Percentiles rank a stretch among this genome's conserved stretches.
These are phyloP conservation scores for Aspergillus sp. DNA, from an alignment of 2,329 filamentous ascomycete species.

Conservation along the genomic window DNA sequence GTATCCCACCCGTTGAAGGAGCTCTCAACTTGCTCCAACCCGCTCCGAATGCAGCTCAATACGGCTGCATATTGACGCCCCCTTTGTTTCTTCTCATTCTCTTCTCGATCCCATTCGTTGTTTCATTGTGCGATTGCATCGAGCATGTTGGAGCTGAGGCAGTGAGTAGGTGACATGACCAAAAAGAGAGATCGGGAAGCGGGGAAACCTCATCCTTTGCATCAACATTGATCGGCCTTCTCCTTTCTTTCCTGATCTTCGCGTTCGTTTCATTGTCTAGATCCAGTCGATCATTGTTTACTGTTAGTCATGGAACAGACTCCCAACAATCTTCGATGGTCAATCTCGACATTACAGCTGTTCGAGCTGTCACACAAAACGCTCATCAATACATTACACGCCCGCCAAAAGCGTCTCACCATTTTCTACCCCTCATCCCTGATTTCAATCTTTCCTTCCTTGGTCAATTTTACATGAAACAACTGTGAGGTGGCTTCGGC, in stretches of 20 bases:
- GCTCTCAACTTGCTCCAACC: neutral
- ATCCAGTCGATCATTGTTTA: neutral
- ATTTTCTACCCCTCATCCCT: neutral
- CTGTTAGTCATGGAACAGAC: neutral
- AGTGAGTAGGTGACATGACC: neutral
- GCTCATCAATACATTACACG: neutral
- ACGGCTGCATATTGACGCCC: neutral
- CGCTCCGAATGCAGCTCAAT: neutral
- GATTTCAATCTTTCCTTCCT: neutral
- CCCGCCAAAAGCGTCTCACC: neutral
- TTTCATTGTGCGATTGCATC: neutral
- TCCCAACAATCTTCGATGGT: neutral
- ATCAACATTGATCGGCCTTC: neutral
- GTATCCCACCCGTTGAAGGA: neutral
- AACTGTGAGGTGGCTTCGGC: neutral
- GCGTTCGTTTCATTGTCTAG: neutral
- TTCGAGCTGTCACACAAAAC: neutral
- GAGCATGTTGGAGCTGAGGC: neutral
- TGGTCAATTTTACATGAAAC: neutral
- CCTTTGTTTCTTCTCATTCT: neutral
- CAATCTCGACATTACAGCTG: neutral
- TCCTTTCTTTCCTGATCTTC: neutral
- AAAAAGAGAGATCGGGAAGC: neutral
- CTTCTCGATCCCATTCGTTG: neutral
- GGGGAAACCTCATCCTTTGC: neutral